Percentiles rank a stretch among this genome's conserved stretches.
Evolutionary conservation across 2,329 filamentous ascomycete genomes (phyloP).

Genomic region (Gnomoniopsis sp.): DNA sequence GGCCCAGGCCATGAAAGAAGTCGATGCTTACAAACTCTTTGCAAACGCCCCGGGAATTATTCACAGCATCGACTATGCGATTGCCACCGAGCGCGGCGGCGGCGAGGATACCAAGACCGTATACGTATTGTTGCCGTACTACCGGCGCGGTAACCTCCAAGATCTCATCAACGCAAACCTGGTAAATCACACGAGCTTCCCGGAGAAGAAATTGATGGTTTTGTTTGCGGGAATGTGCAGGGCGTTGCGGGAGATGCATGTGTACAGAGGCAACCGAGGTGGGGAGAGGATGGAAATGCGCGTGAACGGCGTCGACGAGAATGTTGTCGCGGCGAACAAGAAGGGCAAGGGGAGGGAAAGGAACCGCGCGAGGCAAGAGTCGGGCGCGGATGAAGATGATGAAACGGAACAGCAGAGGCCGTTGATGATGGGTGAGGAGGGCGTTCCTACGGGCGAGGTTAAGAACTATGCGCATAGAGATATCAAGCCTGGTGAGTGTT

Average conservation of each 20-base stretch:
- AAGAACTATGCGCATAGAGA: conserved; percentile 91
- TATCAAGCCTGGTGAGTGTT: conserved; percentile 81
- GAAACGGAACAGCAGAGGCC: conserved; percentile 76
- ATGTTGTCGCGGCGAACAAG: conserved; percentile 32
- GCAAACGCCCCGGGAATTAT: conserved; percentile 81
- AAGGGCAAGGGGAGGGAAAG: conserved; percentile 31
- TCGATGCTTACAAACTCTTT: conserved; percentile 94
- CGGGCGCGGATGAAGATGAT: conserved; percentile 60
- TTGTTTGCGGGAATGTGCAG: conserved; percentile 90
- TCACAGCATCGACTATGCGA: conserved; percentile 75
- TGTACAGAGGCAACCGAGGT: conserved; percentile 59
- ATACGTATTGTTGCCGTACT: conserved; percentile 95
- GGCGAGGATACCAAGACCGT: conserved; percentile 78
- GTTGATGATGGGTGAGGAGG: conserved; percentile 71
- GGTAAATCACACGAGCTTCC: conserved; percentile 89
- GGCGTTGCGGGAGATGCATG: conserved; percentile 86
- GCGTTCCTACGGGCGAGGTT: conserved; percentile 65
- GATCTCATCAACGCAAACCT: conserved; percentile 98
- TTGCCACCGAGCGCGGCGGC: conserved; percentile 67
- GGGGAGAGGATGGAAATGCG: conserved; percentile 52
- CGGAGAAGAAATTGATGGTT: conserved; percentile 81
- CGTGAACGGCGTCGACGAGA: conserved; percentile 33
- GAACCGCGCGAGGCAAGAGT: conserved; percentile 30
- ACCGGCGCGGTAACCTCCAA: conserved; percentile 90
- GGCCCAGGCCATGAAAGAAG: conserved; percentile 90